phyloP scores from a whole-genome alignment of 1,284 basidiomycete genomes.

The Moesziomyces globuligerus region DNA sequence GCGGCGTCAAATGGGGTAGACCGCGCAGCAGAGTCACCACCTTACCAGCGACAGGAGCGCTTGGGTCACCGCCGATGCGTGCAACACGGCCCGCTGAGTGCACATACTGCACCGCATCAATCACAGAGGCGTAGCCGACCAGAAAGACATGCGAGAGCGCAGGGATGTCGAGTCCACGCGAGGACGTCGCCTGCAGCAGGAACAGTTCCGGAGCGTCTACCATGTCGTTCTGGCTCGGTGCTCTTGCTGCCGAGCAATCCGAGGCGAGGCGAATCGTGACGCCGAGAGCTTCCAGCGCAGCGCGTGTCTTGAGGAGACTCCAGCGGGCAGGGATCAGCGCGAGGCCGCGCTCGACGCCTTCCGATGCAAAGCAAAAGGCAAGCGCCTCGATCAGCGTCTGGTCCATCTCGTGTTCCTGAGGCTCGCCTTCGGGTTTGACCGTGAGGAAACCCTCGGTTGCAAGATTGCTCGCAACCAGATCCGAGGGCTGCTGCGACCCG shows the following conservation, averaged over 20 bases:
- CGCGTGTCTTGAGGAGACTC: conserved; percentile 48
- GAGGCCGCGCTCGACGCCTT: conserved; percentile 50
- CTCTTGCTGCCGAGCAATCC: conserved; percentile 1
- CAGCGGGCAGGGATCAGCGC: conserved; percentile 61
- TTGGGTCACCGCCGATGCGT: conserved; percentile 45
- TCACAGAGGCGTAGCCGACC: conserved; percentile 55
- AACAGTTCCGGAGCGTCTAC: conserved; percentile 38
- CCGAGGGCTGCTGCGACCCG: not conserved
- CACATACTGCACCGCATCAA: conserved; percentile 60
- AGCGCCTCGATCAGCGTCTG: conserved; percentile 53
- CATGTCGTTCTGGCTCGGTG: not conserved
- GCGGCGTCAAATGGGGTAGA: conserved; percentile 29
- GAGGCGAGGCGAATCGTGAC: conserved; percentile 50
- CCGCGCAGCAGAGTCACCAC: conserved; percentile 61
- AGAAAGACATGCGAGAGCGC: conserved; percentile 62
- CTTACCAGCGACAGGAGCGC: conserved; percentile 32
- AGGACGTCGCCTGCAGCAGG: conserved; percentile 54
- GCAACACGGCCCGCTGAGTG: conserved; percentile 63
- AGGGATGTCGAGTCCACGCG: conserved; percentile 63
- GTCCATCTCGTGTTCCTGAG: conserved; percentile 52
- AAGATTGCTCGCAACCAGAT: not conserved
- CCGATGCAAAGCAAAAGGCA: conserved; percentile 58
- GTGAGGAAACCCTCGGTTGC: conserved; percentile 11
- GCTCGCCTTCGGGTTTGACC: conserved; percentile 23
- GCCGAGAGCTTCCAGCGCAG: conserved; percentile 51